A percentile compares a stretch with the other conserved stretches of the same genome.
Conservation (phyloP, 2,329 filamentous ascomycete genomes). For the Colletotrichum australisinense region DNA sequence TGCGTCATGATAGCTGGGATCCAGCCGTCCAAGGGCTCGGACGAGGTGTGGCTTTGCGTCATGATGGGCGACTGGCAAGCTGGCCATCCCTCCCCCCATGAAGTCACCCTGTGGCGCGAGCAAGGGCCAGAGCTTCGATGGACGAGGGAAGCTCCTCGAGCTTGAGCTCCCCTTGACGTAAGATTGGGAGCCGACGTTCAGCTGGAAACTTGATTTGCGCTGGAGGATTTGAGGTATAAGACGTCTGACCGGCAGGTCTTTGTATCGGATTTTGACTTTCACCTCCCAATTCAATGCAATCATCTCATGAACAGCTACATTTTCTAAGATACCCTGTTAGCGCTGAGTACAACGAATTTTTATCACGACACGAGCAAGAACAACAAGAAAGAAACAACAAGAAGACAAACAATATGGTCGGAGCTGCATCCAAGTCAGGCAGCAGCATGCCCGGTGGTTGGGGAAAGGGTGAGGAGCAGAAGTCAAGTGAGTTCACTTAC, state of each 20-base stretch:
- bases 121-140: slow-evolving; percentile 25
- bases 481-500: slow-evolving; percentile 43
- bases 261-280: neutral
- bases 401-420: slow-evolving; percentile 14
- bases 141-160: slow-evolving; percentile 23
- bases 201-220: slow-evolving; percentile 37
- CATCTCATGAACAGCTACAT: slow-evolving; percentile 26
- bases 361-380: slow-evolving; percentile 35
- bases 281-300: slow-evolving; percentile 26
- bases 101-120: slow-evolving; percentile 37
- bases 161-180: slow-evolving; percentile 36
- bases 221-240: slow-evolving; percentile 35
- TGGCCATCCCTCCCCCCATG: slow-evolving; percentile 28
- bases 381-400: neutral
- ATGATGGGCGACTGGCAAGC: slow-evolving; percentile 30
- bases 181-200: slow-evolving; percentile 3
- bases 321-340: slow-evolving; percentile 24
- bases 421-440: slow-evolving; percentile 33
- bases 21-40: slow-evolving; percentile 29
- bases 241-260: slow-evolving; percentile 19
- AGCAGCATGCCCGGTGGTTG: slow-evolving; percentile 42
- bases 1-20: slow-evolving; percentile 37
- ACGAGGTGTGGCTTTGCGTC: slow-evolving; percentile 39
- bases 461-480: slow-evolving; percentile 45
- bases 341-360: slow-evolving; percentile 17